Evolutionary conservation across 1,284 basidiomycete genomes (phyloP).

Genomic region (Ganoderma lingzhi): DNA sequence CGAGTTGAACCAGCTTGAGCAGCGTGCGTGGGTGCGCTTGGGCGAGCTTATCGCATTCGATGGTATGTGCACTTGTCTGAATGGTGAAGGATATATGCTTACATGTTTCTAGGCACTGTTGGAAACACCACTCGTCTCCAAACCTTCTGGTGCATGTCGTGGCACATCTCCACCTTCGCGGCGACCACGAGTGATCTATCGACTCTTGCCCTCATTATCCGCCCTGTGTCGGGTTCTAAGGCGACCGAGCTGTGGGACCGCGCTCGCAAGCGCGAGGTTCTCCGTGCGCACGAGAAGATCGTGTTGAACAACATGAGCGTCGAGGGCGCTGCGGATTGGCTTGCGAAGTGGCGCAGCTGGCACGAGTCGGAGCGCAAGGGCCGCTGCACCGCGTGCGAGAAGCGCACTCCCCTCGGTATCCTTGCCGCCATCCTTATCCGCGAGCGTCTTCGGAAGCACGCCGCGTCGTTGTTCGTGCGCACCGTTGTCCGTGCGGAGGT

Average conservation of each 20-base stretch:
- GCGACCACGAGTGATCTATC: conserved; percentile 57
- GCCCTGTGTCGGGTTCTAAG: conserved; percentile 50
- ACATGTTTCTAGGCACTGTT: conserved; percentile 37
- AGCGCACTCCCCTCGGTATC: conserved; percentile 54
- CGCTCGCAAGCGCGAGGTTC: conserved; percentile 41
- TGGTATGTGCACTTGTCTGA: conserved; percentile 33
- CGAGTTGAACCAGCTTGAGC: conserved; percentile 54
- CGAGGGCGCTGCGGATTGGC: conserved; percentile 53
- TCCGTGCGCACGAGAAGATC: conserved; percentile 59
- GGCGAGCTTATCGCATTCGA: conserved; percentile 60
- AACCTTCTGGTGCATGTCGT: conserved; percentile 58
- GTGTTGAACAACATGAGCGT: conserved; percentile 60
- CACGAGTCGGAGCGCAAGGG: conserved; percentile 42
- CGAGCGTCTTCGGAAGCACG: conserved; percentile 57
- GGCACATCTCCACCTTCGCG: conserved; percentile 48
- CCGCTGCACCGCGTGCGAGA: conserved; percentile 44
- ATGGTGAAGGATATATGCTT: not conserved
- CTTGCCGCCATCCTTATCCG: conserved; percentile 58
- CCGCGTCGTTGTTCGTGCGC: conserved; percentile 59
- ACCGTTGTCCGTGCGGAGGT: conserved; percentile 47
- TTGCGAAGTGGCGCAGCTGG: conserved; percentile 47
- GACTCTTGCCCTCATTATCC: conserved; percentile 64
- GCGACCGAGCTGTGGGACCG: conserved; percentile 44
- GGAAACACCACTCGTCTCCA: conserved; percentile 54
- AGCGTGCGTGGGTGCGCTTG: conserved; percentile 60